Evolutionary conservation across 306 rosid species (phyloP).

Genomic region (Benincasa hispida): DNA sequence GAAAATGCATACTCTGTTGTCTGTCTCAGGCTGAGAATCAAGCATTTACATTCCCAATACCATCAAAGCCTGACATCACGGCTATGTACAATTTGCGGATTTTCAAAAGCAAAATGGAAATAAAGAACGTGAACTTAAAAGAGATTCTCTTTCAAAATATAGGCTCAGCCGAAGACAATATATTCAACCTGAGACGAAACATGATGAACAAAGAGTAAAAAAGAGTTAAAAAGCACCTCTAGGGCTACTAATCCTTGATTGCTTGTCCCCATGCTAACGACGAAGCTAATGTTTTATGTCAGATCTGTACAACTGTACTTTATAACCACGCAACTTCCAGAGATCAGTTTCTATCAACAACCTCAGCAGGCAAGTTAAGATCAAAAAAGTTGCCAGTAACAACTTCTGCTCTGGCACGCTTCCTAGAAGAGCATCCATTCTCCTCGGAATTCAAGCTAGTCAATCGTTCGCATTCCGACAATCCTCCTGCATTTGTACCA

Average conservation of each 20-base stretch:
- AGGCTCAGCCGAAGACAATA: constrained; percentile 7
- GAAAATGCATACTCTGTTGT: background rate
- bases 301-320: constrained; percentile 58
- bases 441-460: constrained; percentile 69
- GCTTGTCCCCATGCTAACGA: constrained; percentile 21
- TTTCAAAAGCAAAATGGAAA: background rate
- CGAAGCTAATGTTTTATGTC: constrained; percentile 31
- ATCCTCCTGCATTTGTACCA: constrained; percentile 48
- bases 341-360: constrained; percentile 62
- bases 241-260: constrained; percentile 16
- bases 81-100: constrained; percentile 12
- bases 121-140: background rate
- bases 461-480: constrained; percentile 41
- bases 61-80: background rate
- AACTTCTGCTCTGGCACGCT: constrained; percentile 68
- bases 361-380: constrained; percentile 87
- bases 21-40: background rate
- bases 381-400: constrained; percentile 62
- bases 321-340: constrained; percentile 22
- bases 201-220: constrained; percentile 10
- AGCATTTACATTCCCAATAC: constrained; percentile 10
- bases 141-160: constrained; percentile 5
- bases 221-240: constrained; percentile 6
- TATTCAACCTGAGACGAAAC: constrained; percentile 4
- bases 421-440: constrained; percentile 39